Evolutionary conservation across 352 stramenopile species (phyloP), one percentile per base, ranked within the genome.

Genomic region (Globisporangium nodosum): DNA sequence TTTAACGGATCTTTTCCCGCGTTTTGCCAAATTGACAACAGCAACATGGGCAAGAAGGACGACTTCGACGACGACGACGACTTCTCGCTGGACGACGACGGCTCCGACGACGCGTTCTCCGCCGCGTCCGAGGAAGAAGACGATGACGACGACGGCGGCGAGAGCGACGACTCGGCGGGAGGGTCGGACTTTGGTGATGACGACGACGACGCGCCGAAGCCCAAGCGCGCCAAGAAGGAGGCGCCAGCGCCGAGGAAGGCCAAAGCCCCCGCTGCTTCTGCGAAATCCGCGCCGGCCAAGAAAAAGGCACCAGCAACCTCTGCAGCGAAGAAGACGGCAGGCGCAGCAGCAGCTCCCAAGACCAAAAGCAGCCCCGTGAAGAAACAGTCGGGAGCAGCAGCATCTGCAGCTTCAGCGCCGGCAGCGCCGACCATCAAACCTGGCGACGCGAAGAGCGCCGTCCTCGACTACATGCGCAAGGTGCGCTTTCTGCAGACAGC

Each of bases 381-480:
- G 49, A 62, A 51, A 20, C 48, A 27, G 24, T 27, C 24, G 24
- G 24, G 24, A 27, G 24, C 24, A 27, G 24, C 24, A 27, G 24
- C 24, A 27, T 27, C 24, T 27, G 24, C 24, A 27, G 24, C 31
- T 20, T 33, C 42, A 7, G 45, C 45, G 9, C 15, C 27, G 57
- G n/a, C 33, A 11, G 48, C 40, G 20, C 49, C 61, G 13, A 49
- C 63, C 0, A 71, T 87, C 58, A 86, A 78, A 31, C 71, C 69
- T 15, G 68, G 52, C 13, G 69, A 82, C 21, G 71, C 81, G 0
- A 73, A 79, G 27, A 59, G 56, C 4, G 69, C 76, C 0, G 78
- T 91, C 50, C 74, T 89, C 13, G 76, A 88, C 48, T 89, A 89
- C 49, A 91, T 89, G 78, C 74, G 73, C 66, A 88, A 87, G 69